Evolutionary conservation across 768 basidiomycete genomes (phyloP).

Genomic region (Rhodotorula graminis): DNA sequence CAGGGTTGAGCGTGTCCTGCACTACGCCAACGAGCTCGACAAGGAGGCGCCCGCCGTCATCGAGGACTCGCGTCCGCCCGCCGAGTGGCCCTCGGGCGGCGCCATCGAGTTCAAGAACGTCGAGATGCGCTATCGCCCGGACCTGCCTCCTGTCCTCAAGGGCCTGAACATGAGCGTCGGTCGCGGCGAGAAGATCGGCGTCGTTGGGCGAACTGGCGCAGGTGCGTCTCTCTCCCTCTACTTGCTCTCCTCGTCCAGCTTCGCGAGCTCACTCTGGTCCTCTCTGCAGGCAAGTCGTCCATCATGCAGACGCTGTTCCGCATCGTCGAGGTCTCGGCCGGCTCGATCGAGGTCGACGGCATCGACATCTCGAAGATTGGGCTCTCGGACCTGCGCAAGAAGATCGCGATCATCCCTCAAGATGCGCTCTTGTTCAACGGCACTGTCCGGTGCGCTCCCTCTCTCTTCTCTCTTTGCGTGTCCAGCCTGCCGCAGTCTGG

Average conservation of each 20-base stretch:
- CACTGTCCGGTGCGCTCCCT: slow-evolving; percentile 47
- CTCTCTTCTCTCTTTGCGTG: no score
- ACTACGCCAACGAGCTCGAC: slow-evolving; percentile 73
- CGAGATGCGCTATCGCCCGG: slow-evolving; percentile 75
- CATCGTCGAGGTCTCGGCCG: slow-evolving; percentile 69
- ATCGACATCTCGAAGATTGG: slow-evolving; percentile 80
- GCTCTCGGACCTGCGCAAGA: slow-evolving; percentile 50
- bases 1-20: slow-evolving; percentile 59
- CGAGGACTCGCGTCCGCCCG: slow-evolving; percentile 55
- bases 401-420: slow-evolving; percentile 44
- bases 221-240: no score
- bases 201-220: slow-evolving; percentile 60
- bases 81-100: slow-evolving; percentile 71
- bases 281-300: slow-evolving; percentile 55
- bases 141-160: slow-evolving; percentile 81
- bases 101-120: slow-evolving; percentile 69
- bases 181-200: slow-evolving; percentile 84
- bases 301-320: slow-evolving; percentile 85
- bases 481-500: no score
- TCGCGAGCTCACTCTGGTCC: slow-evolving; percentile 52
- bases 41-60: slow-evolving; percentile 26
- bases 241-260: slow-evolving; percentile 61
- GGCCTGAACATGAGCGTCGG: slow-evolving; percentile 66
- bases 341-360: slow-evolving; percentile 72
- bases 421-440: slow-evolving; percentile 59